Evolutionary conservation across 2,329 filamentous ascomycete genomes (phyloP), one percentile per base, ranked within the genome.

Genomic region (Sclerotinia nivalis): DNA sequence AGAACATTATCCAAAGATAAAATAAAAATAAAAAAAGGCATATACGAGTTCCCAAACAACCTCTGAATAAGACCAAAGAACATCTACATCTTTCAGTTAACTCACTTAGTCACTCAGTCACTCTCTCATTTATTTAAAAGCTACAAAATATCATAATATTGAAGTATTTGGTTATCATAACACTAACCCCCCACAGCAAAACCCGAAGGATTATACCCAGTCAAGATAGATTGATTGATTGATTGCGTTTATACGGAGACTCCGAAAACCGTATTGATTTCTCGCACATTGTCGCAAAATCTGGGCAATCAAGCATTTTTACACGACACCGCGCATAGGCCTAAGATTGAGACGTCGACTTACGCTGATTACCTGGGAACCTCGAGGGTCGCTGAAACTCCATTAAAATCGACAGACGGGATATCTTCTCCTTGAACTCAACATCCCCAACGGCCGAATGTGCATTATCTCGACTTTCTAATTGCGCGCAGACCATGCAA

Each of bases 391-490:
- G 2, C 47, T 40, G 47, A 64, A 22, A 47, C 13, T 9, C 47
- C 31, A 3, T 52, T 40, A 40, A 50, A 13, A 54, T 54, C 34
- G 20, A 15, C 20, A 47, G 13, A 49, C 37, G 15, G n/a, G 9
- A 25, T 56, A 47, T 64, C 66, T 18, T 13, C 49, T 18, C 43
- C 58, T 43, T 58, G 22, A 45, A 28, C 34, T 37, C 45, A 52
- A 50, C n/a, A 9, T 65, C 47, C 31, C 12, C 18, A 58, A 50
- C 50, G 66, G 69, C 66, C 72, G 71, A 69, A 76, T 76, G 73
- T 71, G 71, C 70, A 71, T 69, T 59, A 49, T 61, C 25, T 47
- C 66, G 58, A 55, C 34, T 8, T 20, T 54, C 56, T 65, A 37
- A 69, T 45, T 43, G 40, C 61, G 58, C 67, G 28, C 67, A 37